phyloP scores from a whole-genome alignment of 2,329 filamentous ascomycete genomes.

The Chaetothyriales sp. region DNA sequence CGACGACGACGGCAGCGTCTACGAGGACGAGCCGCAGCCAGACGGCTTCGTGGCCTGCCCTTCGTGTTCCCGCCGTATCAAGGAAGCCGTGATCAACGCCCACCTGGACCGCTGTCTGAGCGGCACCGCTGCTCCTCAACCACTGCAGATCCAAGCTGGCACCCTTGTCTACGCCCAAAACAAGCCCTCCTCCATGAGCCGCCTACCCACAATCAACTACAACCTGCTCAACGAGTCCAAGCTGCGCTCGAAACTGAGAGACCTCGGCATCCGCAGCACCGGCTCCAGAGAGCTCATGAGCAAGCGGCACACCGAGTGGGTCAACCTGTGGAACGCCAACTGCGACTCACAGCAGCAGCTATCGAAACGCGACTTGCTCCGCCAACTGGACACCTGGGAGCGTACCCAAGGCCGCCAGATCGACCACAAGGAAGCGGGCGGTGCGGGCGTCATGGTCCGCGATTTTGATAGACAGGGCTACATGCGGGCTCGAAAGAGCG shows the following conservation, averaged over 20 bases:
- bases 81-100: constrained; percentile 59
- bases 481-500: constrained; percentile 55
- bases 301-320: constrained; percentile 77
- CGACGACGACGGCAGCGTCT: constrained; percentile 25
- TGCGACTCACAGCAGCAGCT: constrained; percentile 70
- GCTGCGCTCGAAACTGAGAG: constrained; percentile 66
- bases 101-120: constrained; percentile 60
- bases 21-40: constrained; percentile 7
- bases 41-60: constrained; percentile 75
- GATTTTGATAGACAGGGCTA: constrained; percentile 74
- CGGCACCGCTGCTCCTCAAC: constrained; percentile 3
- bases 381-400: constrained; percentile 78
- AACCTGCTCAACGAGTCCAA: constrained; percentile 67
- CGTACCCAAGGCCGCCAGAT: constrained; percentile 50
- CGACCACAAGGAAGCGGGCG: constrained; percentile 6
- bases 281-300: constrained; percentile 60
- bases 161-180: constrained; percentile 12
- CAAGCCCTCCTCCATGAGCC: constrained; percentile 31
- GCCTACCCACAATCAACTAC: constrained; percentile 72
- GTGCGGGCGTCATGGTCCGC: constrained; percentile 56
- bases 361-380: constrained; percentile 55
- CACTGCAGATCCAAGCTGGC: constrained; percentile 5
- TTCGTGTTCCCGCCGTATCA: constrained; percentile 68
- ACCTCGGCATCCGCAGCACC: constrained; percentile 60
- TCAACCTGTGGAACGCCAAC: constrained; percentile 93